Evolutionary conservation across 306 rosid genomes (phyloP), one percentile per base, ranked within the genome.

Genomic region (Sophora flavescens): DNA sequence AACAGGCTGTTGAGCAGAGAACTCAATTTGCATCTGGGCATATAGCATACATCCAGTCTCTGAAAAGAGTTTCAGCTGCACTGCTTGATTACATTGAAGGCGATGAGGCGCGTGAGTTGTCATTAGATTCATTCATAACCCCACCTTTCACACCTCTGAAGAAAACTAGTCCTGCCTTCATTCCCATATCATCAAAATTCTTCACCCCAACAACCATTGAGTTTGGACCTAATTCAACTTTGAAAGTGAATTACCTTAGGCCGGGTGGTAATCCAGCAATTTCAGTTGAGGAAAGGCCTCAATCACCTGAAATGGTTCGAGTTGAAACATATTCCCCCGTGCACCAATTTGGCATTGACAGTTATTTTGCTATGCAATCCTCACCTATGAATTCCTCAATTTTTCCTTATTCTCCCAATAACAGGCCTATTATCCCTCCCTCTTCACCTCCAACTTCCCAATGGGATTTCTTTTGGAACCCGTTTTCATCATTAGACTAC

Each of bases 381-480:
- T 63, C 90, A 38, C 85, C 93, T 2, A 68, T 84, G 91, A 82
- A 85, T 84, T 80, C 93, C 52, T 86, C 89, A 15, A 44, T 85
- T 70, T 89, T 88, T 60, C 71, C 97, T 44, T 83, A 80, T 83
- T 90, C 97, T 70, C 98, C 98, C 1, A 74, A 82, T 61, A 81
- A 81, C 30, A 81, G 89, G 47, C 81, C 88, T 14, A 81, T 8
- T 68, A 83, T 92, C 52, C 93, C 93, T 82, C 93, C 97, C 10
- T 82, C 93, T 76, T 88, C 92, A 15, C 96, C 97, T 47, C 93
- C 78, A 72, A 74, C 74, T 68, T 86, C 97, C 32, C 99, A 89
- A 14, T 95, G 99, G 99, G 96, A 95, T 81, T 91, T 84, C 77
- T 91, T 90, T 59, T 95, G 99, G 98, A 91, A 95, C 60, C 99